These are phyloP conservation scores for Lithohypha guttulata DNA, from an alignment of 2,329 filamentous ascomycete genomes.

Conservation along the genomic window DNA sequence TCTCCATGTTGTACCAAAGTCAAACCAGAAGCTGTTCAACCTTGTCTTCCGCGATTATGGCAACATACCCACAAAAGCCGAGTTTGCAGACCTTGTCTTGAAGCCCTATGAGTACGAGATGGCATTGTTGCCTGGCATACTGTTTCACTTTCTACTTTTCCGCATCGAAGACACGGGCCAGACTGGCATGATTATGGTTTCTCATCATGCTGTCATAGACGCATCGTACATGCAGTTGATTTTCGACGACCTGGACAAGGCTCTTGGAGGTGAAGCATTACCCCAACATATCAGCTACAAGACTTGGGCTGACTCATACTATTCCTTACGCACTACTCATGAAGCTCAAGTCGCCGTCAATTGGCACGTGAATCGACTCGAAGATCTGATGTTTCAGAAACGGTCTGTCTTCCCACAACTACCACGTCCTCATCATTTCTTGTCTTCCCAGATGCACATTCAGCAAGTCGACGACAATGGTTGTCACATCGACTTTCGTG, in stretches of 20 bases:
- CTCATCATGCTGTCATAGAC: neutral
- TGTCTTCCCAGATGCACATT: neutral
- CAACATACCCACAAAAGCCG: neutral
- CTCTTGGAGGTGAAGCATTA: neutral
- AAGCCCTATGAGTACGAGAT: slow-evolving; percentile 9
- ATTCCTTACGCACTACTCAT: slow-evolving; percentile 1
- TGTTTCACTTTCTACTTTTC: slow-evolving; percentile 3
- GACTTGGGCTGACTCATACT: slow-evolving; percentile 6
- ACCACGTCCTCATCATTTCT: neutral
- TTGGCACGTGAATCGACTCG: slow-evolving; percentile 1
- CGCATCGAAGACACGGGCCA: neutral
- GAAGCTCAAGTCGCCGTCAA: slow-evolving; percentile 1
- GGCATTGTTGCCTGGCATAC: neutral
- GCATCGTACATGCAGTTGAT: slow-evolving; percentile 5
- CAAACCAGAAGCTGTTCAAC: slow-evolving; percentile 2
- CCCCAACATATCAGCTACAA: slow-evolving; percentile 4
- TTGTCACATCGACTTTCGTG: slow-evolving; percentile 3
- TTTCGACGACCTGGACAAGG: slow-evolving; percentile 7
- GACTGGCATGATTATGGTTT: slow-evolving; percentile 3
- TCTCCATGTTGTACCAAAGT: slow-evolving; percentile 1
- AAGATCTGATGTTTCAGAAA: neutral
- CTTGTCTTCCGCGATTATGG: slow-evolving; percentile 1
- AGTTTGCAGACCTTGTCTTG: slow-evolving; percentile 3
- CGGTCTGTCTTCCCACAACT: slow-evolving; percentile 3
- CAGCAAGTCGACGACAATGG: slow-evolving; percentile 2